phyloP scores from a whole-genome alignment of 495 filamentous ascomycete species.

The Pseudevernia furfuracea region DNA sequence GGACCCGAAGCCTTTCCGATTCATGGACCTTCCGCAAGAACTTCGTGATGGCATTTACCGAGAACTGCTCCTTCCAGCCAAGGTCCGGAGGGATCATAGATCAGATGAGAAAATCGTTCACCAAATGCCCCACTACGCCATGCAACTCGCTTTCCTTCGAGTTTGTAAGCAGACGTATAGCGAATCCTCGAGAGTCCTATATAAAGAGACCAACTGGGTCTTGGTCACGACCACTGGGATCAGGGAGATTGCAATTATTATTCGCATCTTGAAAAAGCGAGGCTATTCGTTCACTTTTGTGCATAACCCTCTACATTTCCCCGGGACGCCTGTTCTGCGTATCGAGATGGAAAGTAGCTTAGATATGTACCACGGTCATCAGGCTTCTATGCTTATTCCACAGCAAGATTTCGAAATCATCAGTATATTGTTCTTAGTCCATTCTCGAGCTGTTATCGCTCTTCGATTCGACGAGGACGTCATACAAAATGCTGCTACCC shows the following conservation, averaged over 20 bases:
- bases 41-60: slow-evolving; percentile 6
- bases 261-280: too few species aligned
- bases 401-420: too few species aligned
- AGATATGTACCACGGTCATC: too few species aligned
- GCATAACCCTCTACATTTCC: too few species aligned
- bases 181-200: not conserved
- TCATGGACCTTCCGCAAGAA: not conserved
- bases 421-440: too few species aligned
- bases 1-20: not conserved
- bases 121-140: not conserved
- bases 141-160: not conserved
- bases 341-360: not conserved
- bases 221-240: not conserved
- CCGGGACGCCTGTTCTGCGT: not conserved
- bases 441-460: too few species aligned
- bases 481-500: too few species aligned
- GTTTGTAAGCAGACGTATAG: not conserved
- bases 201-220: slow-evolving; percentile 9
- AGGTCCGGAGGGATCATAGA: not conserved
- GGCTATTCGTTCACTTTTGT: too few species aligned
- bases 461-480: too few species aligned
- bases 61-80: not conserved
- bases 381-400: not conserved
- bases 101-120: not conserved
- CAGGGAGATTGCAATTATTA: not conserved